Evolutionary conservation across 768 basidiomycete species (phyloP), one percentile per base, ranked within the genome.

Genomic region (Sporobolomyces phaffii): DNA sequence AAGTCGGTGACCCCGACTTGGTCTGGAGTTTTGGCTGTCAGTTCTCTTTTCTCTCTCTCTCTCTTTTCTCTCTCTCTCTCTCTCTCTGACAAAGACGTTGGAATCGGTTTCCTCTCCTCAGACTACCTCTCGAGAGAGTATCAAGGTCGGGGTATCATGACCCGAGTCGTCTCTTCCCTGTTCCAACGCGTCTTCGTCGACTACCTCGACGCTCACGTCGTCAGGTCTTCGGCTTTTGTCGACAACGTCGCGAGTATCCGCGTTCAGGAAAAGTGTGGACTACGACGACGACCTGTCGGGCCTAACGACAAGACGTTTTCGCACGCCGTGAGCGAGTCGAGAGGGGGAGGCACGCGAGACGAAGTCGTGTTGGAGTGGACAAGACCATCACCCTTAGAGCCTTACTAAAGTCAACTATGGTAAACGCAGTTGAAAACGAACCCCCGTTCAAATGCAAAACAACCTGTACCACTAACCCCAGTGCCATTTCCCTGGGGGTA

Each of bases 261-360:
- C 20, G 53, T 59, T 18, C 67, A 69, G 51, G 67, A 65, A 22
- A 50, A 40, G 51, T 49, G 52, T 36, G 63, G 63, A 7, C 18
- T 40, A 38, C 10, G 29, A 22, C 15, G 53, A 54, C 26, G 28
- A 34, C 1, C n/a, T n/a, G n/a, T n/a, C 17, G 33, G 7, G 18
- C 36, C 5, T 38, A 38, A 15, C 29, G 18, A 13, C 31, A 11
- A 51, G 22, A 18, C 6, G 40, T 36, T 43, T 40, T 34, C 31
- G 50, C 33, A 24, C 22, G 3, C 24, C 10, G 31, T 70, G 11
- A 26, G 11, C 11, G 57, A 60, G 31, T 24, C 18, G 34, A 41
- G 52, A 22, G 67, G 67, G 5, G 67, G 62, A 3, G 67, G 62
- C n/a, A 34, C 1, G 20, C 28, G 29, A 18, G 45, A 43, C 26